A percentile compares a stretch with the other conserved stretches of the same genome.
Evolutionary conservation across 805 yeast genomes (phyloP).

Genomic region (Kuraishia ogatae): DNA sequence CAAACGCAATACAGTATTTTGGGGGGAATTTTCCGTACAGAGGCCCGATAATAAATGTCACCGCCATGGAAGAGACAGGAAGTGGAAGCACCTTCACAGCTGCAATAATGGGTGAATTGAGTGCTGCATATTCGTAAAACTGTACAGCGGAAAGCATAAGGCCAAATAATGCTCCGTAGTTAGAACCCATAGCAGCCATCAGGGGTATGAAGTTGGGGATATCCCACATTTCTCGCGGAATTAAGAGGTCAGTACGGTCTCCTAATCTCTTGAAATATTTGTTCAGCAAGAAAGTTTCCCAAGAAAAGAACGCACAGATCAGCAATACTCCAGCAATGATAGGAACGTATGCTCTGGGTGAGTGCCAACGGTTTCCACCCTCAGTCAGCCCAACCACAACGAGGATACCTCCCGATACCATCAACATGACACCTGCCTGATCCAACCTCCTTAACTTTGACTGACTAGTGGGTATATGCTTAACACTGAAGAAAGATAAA

Average conservation of each 20-base stretch:
- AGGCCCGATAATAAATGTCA: neutral
- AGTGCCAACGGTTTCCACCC: constrained; percentile 28
- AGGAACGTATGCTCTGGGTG: constrained; percentile 25
- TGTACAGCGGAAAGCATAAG: constrained; percentile 9
- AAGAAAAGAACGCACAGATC: constrained; percentile 11
- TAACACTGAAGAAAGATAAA: constrained; percentile 19
- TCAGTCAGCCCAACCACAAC: constrained; percentile 28
- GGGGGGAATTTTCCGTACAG: constrained; percentile 7
- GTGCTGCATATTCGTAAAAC: constrained; percentile 5
- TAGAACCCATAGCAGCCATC: constrained; percentile 9
- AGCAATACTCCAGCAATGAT: constrained; percentile 22
- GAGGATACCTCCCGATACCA: constrained; percentile 23
- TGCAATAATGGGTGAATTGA: constrained; percentile 2
- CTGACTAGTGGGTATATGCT: constrained; percentile 15
- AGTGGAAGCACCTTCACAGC: constrained; percentile 12
- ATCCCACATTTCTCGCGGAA: constrained; percentile 20
- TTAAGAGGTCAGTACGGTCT: constrained; percentile 12
- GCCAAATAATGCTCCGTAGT: constrained; percentile 13
- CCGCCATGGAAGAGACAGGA: constrained; percentile 7
- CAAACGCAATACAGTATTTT: constrained; percentile 11
- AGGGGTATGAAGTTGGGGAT: constrained; percentile 18
- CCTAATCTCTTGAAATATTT: constrained; percentile 6
- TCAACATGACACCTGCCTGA: constrained; percentile 18
- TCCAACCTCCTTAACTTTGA: constrained; percentile 19
- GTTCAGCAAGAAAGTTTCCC: constrained; percentile 14